Base-by-base conservation (phyloP, 805 yeast genomes). In the Yarrowia alimentaria region DNA sequence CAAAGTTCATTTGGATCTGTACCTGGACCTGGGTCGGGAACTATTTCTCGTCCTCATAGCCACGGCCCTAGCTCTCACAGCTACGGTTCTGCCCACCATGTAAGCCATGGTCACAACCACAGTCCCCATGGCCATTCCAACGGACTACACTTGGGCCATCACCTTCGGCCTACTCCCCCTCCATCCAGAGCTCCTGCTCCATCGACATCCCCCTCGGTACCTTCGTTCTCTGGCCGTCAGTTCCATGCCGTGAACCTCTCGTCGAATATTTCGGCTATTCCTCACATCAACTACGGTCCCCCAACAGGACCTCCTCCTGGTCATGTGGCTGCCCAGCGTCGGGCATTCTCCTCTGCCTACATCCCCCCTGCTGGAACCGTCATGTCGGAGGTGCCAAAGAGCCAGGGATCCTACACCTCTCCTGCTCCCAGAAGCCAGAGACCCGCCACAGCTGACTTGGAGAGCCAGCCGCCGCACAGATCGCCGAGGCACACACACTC, bases 341-440 rank as follows among this genome's bases (percentile, higher is more conserved):
- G 4, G 22, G n/a, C n/a, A n/a, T n/a, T n/a, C n/a, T n/a, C n/a
- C n/a, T 40, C 28, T 14, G 25, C 47, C 22, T 38, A 16, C 47
- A 40, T 40, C 9, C 47, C 47, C 2, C 47, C 47, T n/a, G 47
- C 47, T 10, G 47, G 47, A 7, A 28, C 47, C 7, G 30, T 24
- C 18, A 22, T 40, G 10, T 24, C 47, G 16, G 47, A 40, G n/a
- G 47, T 26, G 25, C 33, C 25, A n/a, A 14, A 19, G 4, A 19
- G 6, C 24, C 19, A 40, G 47, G 47, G 43, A 8, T 21, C 24
- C 22, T 37, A 37, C 16, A 30, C 30, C 3, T 30, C 43, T 37
- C 43, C 43, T 37, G 30, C 43, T 7, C n/a, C n/a, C n/a, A n/a
- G n/a, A 30, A 24, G n/a, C 30, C 30, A 6, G 40, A 33, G 21